These are phyloP conservation scores for Alternaria hordeiaustralica DNA, from an alignment of 2,329 filamentous ascomycete species.

Conservation along the genomic window DNA sequence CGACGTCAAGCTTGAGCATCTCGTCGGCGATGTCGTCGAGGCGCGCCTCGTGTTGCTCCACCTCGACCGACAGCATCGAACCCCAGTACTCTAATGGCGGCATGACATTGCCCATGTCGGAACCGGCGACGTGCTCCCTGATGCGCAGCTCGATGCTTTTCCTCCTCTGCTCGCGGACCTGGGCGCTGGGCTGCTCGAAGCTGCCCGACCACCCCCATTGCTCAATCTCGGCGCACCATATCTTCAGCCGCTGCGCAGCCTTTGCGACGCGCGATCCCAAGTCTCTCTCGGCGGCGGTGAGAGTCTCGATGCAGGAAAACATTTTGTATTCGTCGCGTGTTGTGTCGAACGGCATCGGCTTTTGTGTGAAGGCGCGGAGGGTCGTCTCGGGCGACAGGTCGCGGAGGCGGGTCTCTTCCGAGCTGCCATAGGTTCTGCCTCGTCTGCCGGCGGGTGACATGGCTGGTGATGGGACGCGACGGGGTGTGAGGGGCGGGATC, in stretches of 20 bases:
- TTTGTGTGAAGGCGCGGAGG: conserved; percentile 52
- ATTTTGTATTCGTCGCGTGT: conserved; percentile 50
- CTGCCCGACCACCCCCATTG: conserved; percentile 65
- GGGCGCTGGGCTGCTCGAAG: conserved; percentile 51
- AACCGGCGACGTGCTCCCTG: conserved; percentile 36
- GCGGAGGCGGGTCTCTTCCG: conserved; percentile 44
- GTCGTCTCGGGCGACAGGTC: conserved; percentile 51
- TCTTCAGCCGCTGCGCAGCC: conserved; percentile 72
- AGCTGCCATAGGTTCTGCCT: conserved; percentile 30
- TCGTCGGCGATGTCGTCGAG: conserved; percentile 75
- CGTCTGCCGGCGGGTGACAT: conserved; percentile 43
- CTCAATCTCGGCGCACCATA: conserved; percentile 77
- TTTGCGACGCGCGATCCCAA: conserved; percentile 74
- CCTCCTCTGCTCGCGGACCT: conserved; percentile 33
- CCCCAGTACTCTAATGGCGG: conserved; percentile 66
- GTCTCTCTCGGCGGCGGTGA: conserved; percentile 70
- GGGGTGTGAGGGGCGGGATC: conserved; percentile 40
- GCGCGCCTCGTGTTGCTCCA: conserved; percentile 73
- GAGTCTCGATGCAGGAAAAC: conserved; percentile 64
- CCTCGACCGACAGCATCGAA: conserved; percentile 69
- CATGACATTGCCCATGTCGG: conserved; percentile 29
- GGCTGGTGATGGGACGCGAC: conserved; percentile 39
- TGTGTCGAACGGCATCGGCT: conserved; percentile 53
- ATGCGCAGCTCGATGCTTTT: conserved; percentile 42
- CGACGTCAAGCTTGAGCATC: conserved; percentile 74